Evolutionary conservation across 495 filamentous ascomycete genomes (phyloP).

Genomic region (Talaromyces ruber): DNA sequence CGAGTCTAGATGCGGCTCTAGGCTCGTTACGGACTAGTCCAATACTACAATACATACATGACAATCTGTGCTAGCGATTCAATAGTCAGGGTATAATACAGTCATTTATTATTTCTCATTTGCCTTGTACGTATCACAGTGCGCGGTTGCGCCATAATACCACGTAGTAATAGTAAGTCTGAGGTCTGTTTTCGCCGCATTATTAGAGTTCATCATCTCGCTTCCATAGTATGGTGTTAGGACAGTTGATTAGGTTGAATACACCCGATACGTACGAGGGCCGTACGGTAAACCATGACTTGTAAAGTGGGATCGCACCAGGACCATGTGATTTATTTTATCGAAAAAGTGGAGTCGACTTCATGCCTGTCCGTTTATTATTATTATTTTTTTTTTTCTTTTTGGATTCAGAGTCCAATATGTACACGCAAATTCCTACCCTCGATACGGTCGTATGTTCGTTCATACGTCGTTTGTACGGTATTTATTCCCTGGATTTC

Average conservation of each 20-base stretch:
- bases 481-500: neutral
- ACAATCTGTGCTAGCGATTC: neutral
- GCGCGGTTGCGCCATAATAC: too few species aligned
- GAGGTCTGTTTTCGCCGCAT: neutral
- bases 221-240: neutral
- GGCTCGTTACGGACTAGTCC: neutral
- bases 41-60: neutral
- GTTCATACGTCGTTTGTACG: neutral
- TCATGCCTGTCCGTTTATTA: neutral
- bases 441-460: neutral
- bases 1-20: neutral
- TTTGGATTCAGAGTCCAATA: neutral
- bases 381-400: neutral
- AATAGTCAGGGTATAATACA: neutral
- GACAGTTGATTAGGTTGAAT: too few species aligned
- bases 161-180: neutral
- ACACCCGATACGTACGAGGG: neutral
- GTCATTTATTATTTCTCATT: neutral
- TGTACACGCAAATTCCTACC: neutral
- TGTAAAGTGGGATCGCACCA: neutral
- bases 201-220: neutral
- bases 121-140: neutral
- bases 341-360: neutral
- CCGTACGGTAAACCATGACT: neutral
- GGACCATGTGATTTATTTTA: neutral